Conservation (phyloP, 345 rosid genomes). For the Carallia pectinifolia region DNA sequence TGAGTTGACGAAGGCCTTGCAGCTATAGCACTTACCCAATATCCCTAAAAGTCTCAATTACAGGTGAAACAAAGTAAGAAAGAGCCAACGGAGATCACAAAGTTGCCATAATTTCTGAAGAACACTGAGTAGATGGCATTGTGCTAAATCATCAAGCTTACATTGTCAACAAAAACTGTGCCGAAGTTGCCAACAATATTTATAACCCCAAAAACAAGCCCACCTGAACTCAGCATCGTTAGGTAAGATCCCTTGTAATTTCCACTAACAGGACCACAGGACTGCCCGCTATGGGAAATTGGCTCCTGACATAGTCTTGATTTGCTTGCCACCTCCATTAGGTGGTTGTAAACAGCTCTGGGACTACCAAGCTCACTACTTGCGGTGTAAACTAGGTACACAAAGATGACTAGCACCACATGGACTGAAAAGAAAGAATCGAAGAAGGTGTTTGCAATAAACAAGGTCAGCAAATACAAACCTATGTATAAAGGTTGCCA, state of each 20-base stretch:
- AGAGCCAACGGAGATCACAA: not conserved
- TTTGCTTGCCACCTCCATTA: conserved; percentile 54
- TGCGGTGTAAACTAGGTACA: conserved; percentile 77
- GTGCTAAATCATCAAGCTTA: conserved; percentile 29
- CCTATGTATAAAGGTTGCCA: not conserved
- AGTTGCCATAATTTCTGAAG: not conserved
- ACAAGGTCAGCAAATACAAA: not conserved
- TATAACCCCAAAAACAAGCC: conserved; percentile 83
- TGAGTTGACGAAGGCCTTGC: conserved; percentile 93
- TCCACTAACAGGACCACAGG: conserved; percentile 82
- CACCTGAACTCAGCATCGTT: conserved; percentile 92
- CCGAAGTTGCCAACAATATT: conserved; percentile 90
- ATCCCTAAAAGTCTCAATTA: conserved; percentile 46
- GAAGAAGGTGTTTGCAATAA: not conserved
- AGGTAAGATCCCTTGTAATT: conserved; percentile 73
- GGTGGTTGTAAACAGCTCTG: conserved; percentile 44
- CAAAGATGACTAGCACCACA: conserved; percentile 71
- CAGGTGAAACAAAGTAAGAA: not conserved
- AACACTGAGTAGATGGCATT: not conserved
- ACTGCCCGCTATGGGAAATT: conserved; percentile 60
- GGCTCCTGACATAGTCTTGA: conserved; percentile 73
- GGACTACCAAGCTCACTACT: conserved; percentile 88
- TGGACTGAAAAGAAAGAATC: conserved; percentile 52
- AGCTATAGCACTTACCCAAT: conserved; percentile 98
- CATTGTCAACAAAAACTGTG: conserved; percentile 90